Evolutionary conservation across 768 basidiomycete species (phyloP).

Genomic region (Rhizopogon salebrosus): DNA sequence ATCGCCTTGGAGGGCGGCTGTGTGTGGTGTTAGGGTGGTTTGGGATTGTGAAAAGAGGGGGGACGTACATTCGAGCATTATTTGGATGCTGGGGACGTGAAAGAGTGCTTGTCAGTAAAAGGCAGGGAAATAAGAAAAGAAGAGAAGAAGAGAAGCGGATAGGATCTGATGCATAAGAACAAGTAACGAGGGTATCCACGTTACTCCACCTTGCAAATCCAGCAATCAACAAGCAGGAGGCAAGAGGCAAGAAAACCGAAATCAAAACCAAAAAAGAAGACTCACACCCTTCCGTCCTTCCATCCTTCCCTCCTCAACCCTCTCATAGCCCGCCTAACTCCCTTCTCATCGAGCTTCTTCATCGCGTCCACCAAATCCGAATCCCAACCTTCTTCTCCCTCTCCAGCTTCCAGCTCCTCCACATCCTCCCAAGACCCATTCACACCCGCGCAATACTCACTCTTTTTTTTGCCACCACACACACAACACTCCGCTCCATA

Average conservation of each 20-base stretch:
- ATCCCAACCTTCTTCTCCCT: conserved; percentile 41
- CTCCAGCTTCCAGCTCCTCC: too few species aligned
- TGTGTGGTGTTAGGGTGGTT: too few species aligned
- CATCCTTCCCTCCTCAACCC: too few species aligned
- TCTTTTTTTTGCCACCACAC: conserved; percentile 58
- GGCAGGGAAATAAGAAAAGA: not conserved
- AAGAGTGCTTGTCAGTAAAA: not conserved
- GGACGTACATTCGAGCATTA: conserved; percentile 22
- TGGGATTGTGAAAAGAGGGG: not conserved
- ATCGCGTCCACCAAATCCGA: conserved; percentile 45
- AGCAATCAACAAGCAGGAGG: not conserved
- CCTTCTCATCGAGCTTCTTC: too few species aligned
- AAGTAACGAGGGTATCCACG: not conserved
- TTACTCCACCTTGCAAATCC: not conserved
- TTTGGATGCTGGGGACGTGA: conserved; percentile 17
- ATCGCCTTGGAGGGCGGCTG: conserved; percentile 82
- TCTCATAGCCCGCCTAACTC: too few species aligned
- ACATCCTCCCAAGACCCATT: conserved; percentile 36
- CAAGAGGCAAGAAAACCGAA: too few species aligned
- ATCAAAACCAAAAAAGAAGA: too few species aligned
- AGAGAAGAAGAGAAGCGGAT: not conserved
- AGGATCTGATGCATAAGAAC: too few species aligned
- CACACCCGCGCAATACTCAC: conserved; percentile 73
- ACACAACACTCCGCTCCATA: conserved; percentile 42
- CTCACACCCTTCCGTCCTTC: too few species aligned